phyloP scores from a whole-genome alignment of 139 green algal species.

The Closterium sp. region DNA sequence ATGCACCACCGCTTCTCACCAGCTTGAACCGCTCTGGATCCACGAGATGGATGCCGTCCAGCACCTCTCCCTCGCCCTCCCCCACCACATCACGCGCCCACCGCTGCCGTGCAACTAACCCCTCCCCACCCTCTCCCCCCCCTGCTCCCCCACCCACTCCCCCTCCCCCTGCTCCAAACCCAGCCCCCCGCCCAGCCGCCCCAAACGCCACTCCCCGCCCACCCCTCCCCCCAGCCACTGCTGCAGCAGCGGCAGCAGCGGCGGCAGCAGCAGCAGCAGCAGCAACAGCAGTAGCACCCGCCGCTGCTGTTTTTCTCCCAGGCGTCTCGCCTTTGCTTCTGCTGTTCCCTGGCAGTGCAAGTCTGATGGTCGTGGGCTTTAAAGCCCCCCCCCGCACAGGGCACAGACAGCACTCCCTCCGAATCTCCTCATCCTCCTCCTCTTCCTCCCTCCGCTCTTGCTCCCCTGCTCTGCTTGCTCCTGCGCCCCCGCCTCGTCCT shows the following conservation, averaged over 20 bases:
- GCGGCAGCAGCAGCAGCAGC: background rate
- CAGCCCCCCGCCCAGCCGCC: too few species aligned
- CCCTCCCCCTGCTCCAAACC: background rate
- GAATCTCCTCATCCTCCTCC: background rate
- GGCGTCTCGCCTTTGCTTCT: background rate
- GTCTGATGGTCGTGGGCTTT: slow-evolving; percentile 31
- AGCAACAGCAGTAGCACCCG: background rate
- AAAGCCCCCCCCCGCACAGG: slow-evolving; percentile 30
- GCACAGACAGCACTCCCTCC: slow-evolving; percentile 12
- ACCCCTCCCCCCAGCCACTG: background rate
- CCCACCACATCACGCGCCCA: background rate
- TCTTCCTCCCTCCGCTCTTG: background rate
- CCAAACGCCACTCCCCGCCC: background rate
- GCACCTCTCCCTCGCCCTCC: background rate
- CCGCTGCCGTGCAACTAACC: background rate
- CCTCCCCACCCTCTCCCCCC: background rate
- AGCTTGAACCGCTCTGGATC: background rate
- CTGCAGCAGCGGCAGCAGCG: background rate
- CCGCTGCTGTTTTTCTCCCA: background rate
- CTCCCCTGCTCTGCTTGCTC: too few species aligned
- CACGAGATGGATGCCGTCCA: background rate
- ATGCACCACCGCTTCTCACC: background rate
- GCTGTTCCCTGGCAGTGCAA: background rate
- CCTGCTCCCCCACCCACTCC: too few species aligned
- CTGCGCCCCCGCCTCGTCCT: background rate